Evolutionary conservation across 2,329 filamentous ascomycete species (phyloP).

Genomic region (Botryotinia calthae): DNA sequence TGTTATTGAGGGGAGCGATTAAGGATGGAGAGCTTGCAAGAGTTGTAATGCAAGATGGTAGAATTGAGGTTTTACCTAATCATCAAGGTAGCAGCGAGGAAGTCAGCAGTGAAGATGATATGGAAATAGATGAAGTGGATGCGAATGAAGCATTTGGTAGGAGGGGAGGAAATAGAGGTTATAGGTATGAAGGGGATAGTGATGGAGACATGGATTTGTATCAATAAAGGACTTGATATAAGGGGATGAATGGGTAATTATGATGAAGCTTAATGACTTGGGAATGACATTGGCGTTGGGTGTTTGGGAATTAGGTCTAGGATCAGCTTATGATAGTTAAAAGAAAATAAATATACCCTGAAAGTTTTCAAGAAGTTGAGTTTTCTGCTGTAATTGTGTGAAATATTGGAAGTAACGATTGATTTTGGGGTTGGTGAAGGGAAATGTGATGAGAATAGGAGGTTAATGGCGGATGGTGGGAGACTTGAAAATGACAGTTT

Average conservation of each 20-base stretch:
- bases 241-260: neutral
- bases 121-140: constrained; percentile 55
- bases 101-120: constrained; percentile 66
- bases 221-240: constrained; percentile 34
- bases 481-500: neutral
- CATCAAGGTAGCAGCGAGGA: constrained; percentile 73
- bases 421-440: neutral
- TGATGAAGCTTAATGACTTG: constrained; percentile 1
- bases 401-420: neutral
- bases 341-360: neutral
- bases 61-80: constrained; percentile 79
- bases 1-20: constrained; percentile 83
- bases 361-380: neutral
- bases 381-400: neutral
- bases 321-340: neutral
- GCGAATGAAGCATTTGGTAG: constrained; percentile 50
- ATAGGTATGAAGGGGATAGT: neutral
- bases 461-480: neutral
- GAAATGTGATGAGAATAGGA: neutral
- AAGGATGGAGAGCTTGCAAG: constrained; percentile 80
- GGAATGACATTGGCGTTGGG: constrained; percentile 6
- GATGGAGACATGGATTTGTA: constrained; percentile 60
- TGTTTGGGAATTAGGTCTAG: neutral
- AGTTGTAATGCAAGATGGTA: constrained; percentile 75
- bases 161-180: constrained; percentile 36